Evolutionary conservation across 768 basidiomycete species (phyloP).

Genomic region (Galerina sulciceps): DNA sequence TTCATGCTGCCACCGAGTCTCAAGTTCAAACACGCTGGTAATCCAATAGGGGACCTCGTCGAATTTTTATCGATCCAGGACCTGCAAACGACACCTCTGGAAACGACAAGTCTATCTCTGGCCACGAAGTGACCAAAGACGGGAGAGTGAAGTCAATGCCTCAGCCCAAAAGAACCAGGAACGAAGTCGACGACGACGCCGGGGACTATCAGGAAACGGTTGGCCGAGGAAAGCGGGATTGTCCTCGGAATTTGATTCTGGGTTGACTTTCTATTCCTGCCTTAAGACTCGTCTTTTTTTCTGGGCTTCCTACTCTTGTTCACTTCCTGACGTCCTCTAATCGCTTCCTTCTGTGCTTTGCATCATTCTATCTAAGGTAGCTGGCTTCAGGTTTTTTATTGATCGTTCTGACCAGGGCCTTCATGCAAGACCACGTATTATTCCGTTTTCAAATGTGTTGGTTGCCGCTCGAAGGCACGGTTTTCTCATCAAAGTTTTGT

Average conservation of each 20-base stretch:
- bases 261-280: no score
- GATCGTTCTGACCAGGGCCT: no score
- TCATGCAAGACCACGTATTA: no score
- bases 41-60: constrained; percentile 11
- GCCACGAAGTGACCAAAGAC: constrained; percentile 18
- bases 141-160: constrained; percentile 12
- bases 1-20: background rate
- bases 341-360: no score
- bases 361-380: no score
- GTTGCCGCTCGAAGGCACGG: no score
- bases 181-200: constrained; percentile 16
- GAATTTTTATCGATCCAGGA: constrained; percentile 5
- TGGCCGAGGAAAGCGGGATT: constrained; percentile 43
- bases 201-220: constrained; percentile 26
- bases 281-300: no score
- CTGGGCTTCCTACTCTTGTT: no score
- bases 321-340: no score
- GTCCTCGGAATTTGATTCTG: constrained; percentile 10
- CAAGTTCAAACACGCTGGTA: background rate
- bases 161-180: constrained; percentile 13
- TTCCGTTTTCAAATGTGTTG: no score
- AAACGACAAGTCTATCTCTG: background rate
- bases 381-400: no score
- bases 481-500: no score
- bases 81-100: background rate